A percentile compares a stretch with the other conserved stretches of the same genome.
Conservation (phyloP, 495 filamentous ascomycete genomes). For the Pseudevernia furfuracea region DNA sequence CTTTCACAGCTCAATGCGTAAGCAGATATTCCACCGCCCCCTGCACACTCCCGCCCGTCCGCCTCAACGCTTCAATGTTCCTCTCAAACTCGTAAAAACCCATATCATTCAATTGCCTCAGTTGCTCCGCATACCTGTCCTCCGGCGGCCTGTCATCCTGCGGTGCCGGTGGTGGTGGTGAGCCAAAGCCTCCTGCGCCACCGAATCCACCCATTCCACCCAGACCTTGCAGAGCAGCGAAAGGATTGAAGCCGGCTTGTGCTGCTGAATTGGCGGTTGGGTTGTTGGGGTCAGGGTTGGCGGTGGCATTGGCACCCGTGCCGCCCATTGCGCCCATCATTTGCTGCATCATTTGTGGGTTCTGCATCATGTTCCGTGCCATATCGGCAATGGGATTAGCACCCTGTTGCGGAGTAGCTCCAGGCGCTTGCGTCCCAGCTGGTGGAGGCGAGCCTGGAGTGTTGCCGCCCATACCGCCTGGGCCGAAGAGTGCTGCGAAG, state of each 20-base stretch:
- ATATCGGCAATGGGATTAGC: conserved; percentile 41
- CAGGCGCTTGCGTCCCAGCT: conserved; percentile 8
- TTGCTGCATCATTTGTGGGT: conserved; percentile 42
- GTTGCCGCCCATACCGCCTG: conserved; percentile 31
- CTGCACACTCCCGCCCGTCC: conserved; percentile 88
- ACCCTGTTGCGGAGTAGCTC: conserved; percentile 23
- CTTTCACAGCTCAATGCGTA: conserved; percentile 28
- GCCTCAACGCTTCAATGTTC: conserved; percentile 82
- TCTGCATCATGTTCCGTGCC: conserved; percentile 38
- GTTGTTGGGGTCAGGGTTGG: conserved; percentile 30
- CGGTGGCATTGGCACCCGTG: conserved; percentile 35
- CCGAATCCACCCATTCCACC: conserved; percentile 38
- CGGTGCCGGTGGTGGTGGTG: conserved; percentile 44
- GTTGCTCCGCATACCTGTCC: conserved; percentile 82
- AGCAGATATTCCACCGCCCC: conserved; percentile 78
- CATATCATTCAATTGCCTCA: conserved; percentile 96
- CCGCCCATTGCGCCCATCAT: conserved; percentile 40
- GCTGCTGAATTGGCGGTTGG: conserved; percentile 30
- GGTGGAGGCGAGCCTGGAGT: conserved; percentile 26
- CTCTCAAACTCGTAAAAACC: conserved; percentile 95
- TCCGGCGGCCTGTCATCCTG: conserved; percentile 82
- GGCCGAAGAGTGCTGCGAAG: conserved; percentile 61
- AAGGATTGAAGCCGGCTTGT: conserved; percentile 30
- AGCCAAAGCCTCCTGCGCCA: conserved; percentile 25
- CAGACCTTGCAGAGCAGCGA: conserved; percentile 37